These are phyloP conservation scores for Annulohypoxylon maeteangense DNA, from an alignment of 495 filamentous ascomycete genomes.

Conservation along the genomic window DNA sequence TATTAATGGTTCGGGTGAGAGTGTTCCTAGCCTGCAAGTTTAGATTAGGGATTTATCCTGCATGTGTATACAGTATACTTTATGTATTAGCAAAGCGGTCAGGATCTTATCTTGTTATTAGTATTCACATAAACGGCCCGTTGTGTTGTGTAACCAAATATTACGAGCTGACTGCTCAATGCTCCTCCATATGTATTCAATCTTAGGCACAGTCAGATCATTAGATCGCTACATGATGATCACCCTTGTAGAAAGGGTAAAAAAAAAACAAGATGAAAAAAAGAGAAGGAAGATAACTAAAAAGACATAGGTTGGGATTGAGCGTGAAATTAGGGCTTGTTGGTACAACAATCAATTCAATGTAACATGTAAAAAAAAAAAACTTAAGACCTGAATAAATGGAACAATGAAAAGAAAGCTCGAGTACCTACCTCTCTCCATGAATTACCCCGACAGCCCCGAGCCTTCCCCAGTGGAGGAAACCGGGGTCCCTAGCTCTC, in stretches of 20 bases:
- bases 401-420: not conserved
- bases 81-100: constrained; percentile 15
- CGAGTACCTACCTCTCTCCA: not conserved
- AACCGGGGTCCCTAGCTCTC: constrained; percentile 34
- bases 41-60: constrained; percentile 9
- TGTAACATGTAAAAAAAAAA: constrained; percentile 10
- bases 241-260: not conserved
- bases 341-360: not conserved
- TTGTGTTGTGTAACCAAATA: constrained; percentile 14
- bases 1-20: not conserved
- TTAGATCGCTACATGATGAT: constrained; percentile 6
- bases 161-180: constrained; percentile 11
- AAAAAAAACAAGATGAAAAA: not conserved
- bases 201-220: constrained; percentile 1
- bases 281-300: not conserved
- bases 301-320: not conserved
- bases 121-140: constrained; percentile 3
- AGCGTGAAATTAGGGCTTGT: not conserved
- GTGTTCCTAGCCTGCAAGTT: constrained; percentile 1
- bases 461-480: constrained; percentile 31
- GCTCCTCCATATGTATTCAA: not conserved
- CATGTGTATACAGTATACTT: constrained; percentile 2
- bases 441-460: constrained; percentile 34
- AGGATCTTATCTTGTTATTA: constrained; percentile 5
- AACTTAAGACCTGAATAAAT: not conserved